Evolutionary conservation across 306 rosid genomes (phyloP).

Genomic region (Prosopis cineraria): DNA sequence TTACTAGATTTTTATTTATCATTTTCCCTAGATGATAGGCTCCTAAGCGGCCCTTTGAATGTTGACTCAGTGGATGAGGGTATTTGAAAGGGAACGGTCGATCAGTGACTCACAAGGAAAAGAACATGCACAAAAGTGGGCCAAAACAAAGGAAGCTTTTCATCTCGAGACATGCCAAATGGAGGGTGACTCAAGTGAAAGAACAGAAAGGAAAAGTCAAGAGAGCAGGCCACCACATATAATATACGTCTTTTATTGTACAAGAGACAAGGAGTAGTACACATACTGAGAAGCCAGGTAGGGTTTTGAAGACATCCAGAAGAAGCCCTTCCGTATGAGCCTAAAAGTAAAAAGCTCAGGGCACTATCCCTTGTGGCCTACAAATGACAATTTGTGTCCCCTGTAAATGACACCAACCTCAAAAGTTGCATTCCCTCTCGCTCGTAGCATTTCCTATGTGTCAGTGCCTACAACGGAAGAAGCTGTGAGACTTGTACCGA

Average conservation of each 20-base stretch:
- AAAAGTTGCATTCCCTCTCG: neutral
- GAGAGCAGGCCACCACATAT: neutral
- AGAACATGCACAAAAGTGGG: slow-evolving; percentile 1
- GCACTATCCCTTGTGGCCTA: slow-evolving; percentile 23
- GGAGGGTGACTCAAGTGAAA: slow-evolving; percentile 4
- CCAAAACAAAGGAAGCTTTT: neutral
- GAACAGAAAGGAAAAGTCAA: neutral
- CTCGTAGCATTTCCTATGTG: slow-evolving; percentile 26
- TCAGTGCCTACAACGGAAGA: slow-evolving; percentile 28
- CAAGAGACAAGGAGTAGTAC: neutral
- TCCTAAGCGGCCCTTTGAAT: neutral
- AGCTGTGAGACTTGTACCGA: slow-evolving; percentile 49
- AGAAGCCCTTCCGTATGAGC: neutral
- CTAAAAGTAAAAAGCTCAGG: neutral
- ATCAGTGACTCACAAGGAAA: neutral
- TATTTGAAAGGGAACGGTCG: neutral
- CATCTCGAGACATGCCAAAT: neutral
- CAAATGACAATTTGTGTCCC: slow-evolving; percentile 50
- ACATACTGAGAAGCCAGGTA: neutral
- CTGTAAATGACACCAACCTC: slow-evolving; percentile 34
- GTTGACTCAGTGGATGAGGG: neutral
- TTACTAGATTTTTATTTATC: no score
- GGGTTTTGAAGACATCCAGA: slow-evolving; percentile 5
- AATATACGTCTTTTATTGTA: neutral
- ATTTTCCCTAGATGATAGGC: no score